Conservation (phyloP, 441 rosid genomes). For the Adansonia rubrostipa region DNA sequence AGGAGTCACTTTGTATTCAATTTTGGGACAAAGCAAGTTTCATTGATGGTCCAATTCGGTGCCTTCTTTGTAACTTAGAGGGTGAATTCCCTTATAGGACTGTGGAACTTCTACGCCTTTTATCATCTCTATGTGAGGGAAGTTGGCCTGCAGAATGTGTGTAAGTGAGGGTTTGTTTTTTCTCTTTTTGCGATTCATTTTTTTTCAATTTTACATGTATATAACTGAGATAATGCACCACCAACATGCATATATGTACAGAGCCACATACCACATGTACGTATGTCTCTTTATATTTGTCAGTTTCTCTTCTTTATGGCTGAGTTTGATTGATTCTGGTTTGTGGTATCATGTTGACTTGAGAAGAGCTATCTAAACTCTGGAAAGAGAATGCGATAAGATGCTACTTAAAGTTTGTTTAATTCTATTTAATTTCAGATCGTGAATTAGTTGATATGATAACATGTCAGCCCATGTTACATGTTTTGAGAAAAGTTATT, state of each 20-base stretch:
- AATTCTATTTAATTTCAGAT: not conserved
- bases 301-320: not conserved
- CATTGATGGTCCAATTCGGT: slow-evolving; percentile 94
- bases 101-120: slow-evolving; percentile 71
- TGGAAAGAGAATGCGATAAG: not conserved
- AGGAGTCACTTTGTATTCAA: slow-evolving; percentile 97
- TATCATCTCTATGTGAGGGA: slow-evolving; percentile 94
- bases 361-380: not conserved
- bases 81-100: slow-evolving; percentile 88
- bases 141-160: slow-evolving; percentile 98
- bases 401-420: slow-evolving; percentile 8
- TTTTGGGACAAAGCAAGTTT: slow-evolving; percentile 97
- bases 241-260: not conserved
- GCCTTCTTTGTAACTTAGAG: slow-evolving; percentile 90
- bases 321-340: not conserved
- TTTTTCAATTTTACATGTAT: slow-evolving; percentile 4
- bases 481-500: not conserved
- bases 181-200: not conserved
- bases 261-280: not conserved
- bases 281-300: not conserved
- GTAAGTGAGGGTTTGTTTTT: slow-evolving; percentile 55
- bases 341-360: not conserved
- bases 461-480: not conserved
- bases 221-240: not conserved
- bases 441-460: not conserved